Conservation (phyloP, 306 rosid species). For the Trichosanthes truncata region DNA sequence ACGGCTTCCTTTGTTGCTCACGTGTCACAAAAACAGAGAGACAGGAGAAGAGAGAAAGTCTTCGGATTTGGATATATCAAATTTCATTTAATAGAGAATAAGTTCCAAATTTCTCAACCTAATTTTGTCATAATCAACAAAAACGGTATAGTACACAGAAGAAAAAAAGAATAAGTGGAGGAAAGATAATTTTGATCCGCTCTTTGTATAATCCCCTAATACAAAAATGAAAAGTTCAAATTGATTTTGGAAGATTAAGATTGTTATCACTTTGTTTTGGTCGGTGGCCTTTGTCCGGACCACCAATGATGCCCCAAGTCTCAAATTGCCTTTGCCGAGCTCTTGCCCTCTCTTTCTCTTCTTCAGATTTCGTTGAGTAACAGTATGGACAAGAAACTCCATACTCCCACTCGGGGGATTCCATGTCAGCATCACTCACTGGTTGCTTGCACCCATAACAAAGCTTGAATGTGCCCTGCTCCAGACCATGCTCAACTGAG, state of each 20-base stretch:
- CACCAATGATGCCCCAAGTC: constrained; percentile 90
- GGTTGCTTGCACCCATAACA: constrained; percentile 97
- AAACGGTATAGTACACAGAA: not conserved
- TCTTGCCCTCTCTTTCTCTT: constrained; percentile 89
- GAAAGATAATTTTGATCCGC: not conserved
- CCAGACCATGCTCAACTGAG: constrained; percentile 82
- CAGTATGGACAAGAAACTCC: constrained; percentile 86
- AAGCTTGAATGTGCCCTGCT: constrained; percentile 78
- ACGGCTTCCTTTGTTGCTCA: not conserved
- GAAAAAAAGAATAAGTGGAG: not conserved
- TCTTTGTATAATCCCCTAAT: not conserved
- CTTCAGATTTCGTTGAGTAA: constrained; percentile 56
- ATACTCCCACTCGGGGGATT: constrained; percentile 61
- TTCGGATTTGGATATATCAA: not conserved
- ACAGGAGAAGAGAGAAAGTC: not conserved
- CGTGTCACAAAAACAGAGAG: not conserved
- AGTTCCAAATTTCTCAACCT: not conserved
- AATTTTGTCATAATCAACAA: not conserved
- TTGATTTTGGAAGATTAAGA: constrained; percentile 38
- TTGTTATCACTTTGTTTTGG: constrained; percentile 12
- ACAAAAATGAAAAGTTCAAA: constrained; percentile 13
- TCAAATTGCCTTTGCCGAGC: constrained; percentile 83
- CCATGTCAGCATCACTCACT: constrained; percentile 82
- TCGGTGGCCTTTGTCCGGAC: constrained; percentile 74
- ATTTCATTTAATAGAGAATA: not conserved